A percentile compares a stretch with the other conserved stretches of the same genome.
Evolutionary conservation across 805 yeast genomes (phyloP).

Genomic region (Pichia kluyveri): DNA sequence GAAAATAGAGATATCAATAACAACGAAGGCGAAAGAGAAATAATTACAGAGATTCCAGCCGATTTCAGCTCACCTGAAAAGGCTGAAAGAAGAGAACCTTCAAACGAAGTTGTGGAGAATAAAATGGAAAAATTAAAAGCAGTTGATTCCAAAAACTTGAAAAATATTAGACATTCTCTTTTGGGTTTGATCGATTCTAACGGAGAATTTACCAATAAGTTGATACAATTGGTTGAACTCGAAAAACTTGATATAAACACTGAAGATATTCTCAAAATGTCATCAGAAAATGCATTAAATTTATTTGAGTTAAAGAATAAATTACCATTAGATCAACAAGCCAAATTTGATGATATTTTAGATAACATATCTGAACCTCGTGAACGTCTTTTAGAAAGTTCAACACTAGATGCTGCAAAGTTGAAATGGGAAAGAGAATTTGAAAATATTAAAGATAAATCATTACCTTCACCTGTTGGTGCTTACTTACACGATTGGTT

Average conservation of each 20-base stretch:
- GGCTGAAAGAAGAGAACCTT: constrained; percentile 7
- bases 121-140: constrained; percentile 45
- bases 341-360: constrained; percentile 54
- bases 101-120: constrained; percentile 34
- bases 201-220: constrained; percentile 17
- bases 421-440: constrained; percentile 83
- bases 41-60: neutral
- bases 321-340: constrained; percentile 39
- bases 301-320: constrained; percentile 58
- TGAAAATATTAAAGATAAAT: constrained; percentile 35
- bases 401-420: constrained; percentile 77
- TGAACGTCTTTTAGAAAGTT: constrained; percentile 65
- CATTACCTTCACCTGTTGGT: constrained; percentile 53
- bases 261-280: constrained; percentile 6
- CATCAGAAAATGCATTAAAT: constrained; percentile 30
- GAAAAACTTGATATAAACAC: constrained; percentile 16
- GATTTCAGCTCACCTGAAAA: neutral
- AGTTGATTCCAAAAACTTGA: constrained; percentile 71
- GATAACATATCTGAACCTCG: constrained; percentile 67
- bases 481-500: constrained; percentile 82
- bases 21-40: neutral
- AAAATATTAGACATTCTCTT: constrained; percentile 68
- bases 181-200: constrained; percentile 34
- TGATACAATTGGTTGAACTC: constrained; percentile 14
- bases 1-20: neutral